phyloP scores from a whole-genome alignment of 371 early-diverging fungal species.

The Apophysomyces trapeziformis region DNA sequence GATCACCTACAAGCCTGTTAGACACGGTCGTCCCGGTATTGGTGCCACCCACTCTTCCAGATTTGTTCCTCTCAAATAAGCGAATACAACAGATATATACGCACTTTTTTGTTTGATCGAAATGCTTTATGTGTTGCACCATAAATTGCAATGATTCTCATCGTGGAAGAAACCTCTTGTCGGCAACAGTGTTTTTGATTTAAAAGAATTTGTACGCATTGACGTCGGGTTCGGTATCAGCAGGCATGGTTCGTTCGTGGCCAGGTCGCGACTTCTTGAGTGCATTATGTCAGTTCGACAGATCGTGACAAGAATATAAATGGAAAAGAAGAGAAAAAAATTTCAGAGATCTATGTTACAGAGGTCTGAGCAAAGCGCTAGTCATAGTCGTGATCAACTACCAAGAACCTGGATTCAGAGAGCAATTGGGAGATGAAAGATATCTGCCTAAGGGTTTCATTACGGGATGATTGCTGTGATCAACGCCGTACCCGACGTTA shows the following conservation, averaged over 20 bases:
- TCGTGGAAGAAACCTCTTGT: neutral
- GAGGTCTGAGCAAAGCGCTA: too few relatives aligned
- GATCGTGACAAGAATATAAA: neutral
- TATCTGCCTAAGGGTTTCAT: too few relatives aligned
- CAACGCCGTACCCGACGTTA: too few relatives aligned
- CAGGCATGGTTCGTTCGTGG: too few relatives aligned
- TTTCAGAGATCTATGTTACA: too few relatives aligned
- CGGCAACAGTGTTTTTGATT: neutral
- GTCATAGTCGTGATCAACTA: too few relatives aligned
- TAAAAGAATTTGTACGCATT: too few relatives aligned
- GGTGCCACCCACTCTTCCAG: conserved; percentile 95
- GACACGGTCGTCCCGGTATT: conserved; percentile 98
- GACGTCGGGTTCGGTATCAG: too few relatives aligned
- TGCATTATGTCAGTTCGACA: neutral
- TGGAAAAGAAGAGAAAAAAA: neutral
- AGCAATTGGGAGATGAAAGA: too few relatives aligned
- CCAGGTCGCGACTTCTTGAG: too few relatives aligned
- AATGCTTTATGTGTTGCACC: neutral
- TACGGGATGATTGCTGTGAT: too few relatives aligned
- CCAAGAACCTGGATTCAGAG: too few relatives aligned
- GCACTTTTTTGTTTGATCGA: neutral
- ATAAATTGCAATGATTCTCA: neutral
- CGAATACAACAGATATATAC: neutral
- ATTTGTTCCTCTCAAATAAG: conserved; percentile 80
- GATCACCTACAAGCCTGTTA: conserved; percentile 94